Percentiles rank a stretch among this genome's conserved stretches.
These are phyloP conservation scores for Mesembryanthemum crystallinum DNA, from an alignment of 148 eudicot genomes.

Conservation along the genomic window DNA sequence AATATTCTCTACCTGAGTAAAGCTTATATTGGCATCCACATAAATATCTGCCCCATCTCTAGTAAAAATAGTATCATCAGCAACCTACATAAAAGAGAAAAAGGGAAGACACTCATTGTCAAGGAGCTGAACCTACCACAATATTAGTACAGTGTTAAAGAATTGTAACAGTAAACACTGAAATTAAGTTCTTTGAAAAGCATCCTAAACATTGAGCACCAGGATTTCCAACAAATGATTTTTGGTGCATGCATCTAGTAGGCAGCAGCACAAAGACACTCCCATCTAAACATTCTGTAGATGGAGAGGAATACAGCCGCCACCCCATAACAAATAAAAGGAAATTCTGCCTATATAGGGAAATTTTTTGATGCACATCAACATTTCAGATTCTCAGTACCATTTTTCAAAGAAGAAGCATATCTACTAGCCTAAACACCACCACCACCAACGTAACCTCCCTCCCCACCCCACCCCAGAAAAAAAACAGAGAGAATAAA, in stretches of 20 bases:
- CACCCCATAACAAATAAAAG: not conserved
- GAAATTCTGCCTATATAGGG: not conserved
- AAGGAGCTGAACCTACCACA: conserved; percentile 3
- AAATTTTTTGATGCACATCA: no score
- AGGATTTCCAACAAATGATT: not conserved
- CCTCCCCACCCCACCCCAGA: not conserved
- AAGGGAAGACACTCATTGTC: not conserved
- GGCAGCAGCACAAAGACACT: not conserved
- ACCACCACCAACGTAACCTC: no score
- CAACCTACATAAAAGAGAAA: conserved; percentile 49
- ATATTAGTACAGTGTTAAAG: not conserved
- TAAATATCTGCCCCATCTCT: conserved; percentile 77
- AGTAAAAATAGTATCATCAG: conserved; percentile 55
- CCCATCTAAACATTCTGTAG: not conserved
- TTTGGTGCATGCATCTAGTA: not conserved
- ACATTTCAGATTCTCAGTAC: no score
- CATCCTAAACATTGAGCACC: conserved; percentile 3
- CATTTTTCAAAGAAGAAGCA: no score
- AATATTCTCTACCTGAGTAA: conserved; percentile 53
- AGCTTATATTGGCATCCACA: conserved; percentile 68
- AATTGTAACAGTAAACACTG: not conserved
- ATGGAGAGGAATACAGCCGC: not conserved
- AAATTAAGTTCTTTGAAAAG: not conserved
- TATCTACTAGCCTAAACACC: no score
- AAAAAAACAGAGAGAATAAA: not conserved